Conservation (phyloP, 1,139 yeast genomes). For the Candida sojae region DNA sequence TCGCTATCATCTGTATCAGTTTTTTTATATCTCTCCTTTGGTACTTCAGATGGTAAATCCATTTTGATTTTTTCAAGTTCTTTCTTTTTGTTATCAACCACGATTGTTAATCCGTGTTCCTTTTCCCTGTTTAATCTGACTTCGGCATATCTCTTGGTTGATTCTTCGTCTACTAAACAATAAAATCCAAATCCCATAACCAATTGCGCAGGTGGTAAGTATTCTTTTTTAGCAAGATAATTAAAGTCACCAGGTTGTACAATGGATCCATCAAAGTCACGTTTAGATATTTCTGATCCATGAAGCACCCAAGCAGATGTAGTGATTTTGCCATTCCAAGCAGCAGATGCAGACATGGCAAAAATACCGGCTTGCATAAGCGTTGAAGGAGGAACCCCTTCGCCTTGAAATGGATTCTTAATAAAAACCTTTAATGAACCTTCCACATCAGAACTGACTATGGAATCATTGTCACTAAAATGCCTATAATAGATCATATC, state of each 20-base stretch:
- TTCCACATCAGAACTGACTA: conserved; percentile 75
- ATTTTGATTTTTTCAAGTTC: conserved; percentile 25
- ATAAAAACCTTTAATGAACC: conserved; percentile 77
- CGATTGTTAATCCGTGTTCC: conserved; percentile 48
- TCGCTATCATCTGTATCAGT: conserved; percentile 6
- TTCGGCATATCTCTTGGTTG: conserved; percentile 42
- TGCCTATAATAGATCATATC: conserved; percentile 82
- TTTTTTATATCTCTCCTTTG: conserved; percentile 3
- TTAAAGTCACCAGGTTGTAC: conserved; percentile 66
- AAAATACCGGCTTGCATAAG: conserved; percentile 88
- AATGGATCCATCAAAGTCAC: conserved; percentile 63
- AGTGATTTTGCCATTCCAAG: conserved; percentile 85
- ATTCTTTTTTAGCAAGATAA: conserved; percentile 57
- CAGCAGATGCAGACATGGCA: conserved; percentile 77
- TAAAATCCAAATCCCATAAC: conserved; percentile 89
- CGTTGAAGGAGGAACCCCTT: conserved; percentile 78
- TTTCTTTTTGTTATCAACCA: conserved; percentile 37
- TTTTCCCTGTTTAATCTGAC: conserved; percentile 39
- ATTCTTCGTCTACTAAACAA: conserved; percentile 66
- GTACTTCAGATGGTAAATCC: conserved; percentile 14
- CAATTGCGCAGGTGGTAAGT: conserved; percentile 77
- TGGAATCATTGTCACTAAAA: conserved; percentile 69
- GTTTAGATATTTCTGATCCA: conserved; percentile 66
- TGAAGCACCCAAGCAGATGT: conserved; percentile 84
- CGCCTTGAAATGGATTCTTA: conserved; percentile 67